Evolutionary conservation across 345 rosid species (phyloP), one percentile per base, ranked within the genome.

Genomic region (Eucalyptus melliodora): DNA sequence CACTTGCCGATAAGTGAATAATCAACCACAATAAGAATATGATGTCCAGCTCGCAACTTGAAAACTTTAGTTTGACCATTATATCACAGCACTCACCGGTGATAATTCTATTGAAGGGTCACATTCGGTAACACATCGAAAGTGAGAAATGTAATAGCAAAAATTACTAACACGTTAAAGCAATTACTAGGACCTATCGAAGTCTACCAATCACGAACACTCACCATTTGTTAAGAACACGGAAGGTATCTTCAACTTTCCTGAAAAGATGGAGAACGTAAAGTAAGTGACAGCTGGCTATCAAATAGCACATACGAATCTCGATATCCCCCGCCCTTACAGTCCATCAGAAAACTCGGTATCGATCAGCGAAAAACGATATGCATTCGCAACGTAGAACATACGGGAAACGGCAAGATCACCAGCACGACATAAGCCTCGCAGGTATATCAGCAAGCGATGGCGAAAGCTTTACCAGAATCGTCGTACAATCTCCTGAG

Each of bases 191-290:
- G 50, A 49, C 50, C 50, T 49, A 49, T 49, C 2, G 6, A 13
- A 49, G 50, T 13, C 50, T 13, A 13, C 50, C 50, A 50, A 40
- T 21, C 47, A 40, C 45, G 27, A 77, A 77, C 47, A 11, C 83
- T 77, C 92, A 96, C 98, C 98, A 92, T 97, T 97, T 77, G 98
- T 97, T 91, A 96, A 92, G 94, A 96, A 95, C 72, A 94, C 89
- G 89, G 92, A 96, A 82, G 99, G 99, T 89, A 96, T 92, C 95
- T 90, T 92, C 94, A 97, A 90, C 89, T 90, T 86, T 90, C 98
- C 97, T 94, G 95, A 3, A n/a, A 69, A 69, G 26, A 44, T 40
- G 85, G 1, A 40, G 30, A 69, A 81, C 51, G 3, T 6, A 82
- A 49, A 34, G 87, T 42, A 55, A 89, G 59, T 15, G 23, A 65